Evolutionary conservation across 768 basidiomycete genomes (phyloP), one percentile per base, ranked within the genome.

Genomic region (Scleroderma bovista): DNA sequence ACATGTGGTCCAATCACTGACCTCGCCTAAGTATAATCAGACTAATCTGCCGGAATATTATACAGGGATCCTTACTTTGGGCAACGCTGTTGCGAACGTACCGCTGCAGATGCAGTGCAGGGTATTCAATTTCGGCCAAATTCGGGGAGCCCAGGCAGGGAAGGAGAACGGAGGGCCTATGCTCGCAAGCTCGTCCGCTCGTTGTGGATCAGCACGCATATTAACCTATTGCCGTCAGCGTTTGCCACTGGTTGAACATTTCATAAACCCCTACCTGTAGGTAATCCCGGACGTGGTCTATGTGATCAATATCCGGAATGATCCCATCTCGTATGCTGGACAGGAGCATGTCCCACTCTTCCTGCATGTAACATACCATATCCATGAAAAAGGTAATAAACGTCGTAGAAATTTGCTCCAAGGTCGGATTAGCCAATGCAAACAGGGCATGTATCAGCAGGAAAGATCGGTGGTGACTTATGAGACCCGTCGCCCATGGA

Each of bases 371-470:
- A 12, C 41, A 48, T 9, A 62, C 15, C 22, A 62, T 40, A 29
- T 48, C 56, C 2, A 55, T 12, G n/a, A 60, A 55, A 13, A 46
- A 13, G 3, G 53, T 50, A n/a, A 48, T 39, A 9, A 59, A 57
- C 1, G 47, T 20, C 16, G 43, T 16, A 1, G 2, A 1, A 20
- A 62, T 48, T 3, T 1, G 19, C 2, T n/a, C 15, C 12, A 64
- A 4, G 5, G 51, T 24, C 19, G 33, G 40, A 20, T 23, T 26
- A 6, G 43, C 34, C 9, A 63, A 50, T 44, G 53, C 55, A 44
- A 63, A 62, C 10, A 61, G 52, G 9, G 57, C 59, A n/a, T 61
- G 55, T 7, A 63, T 54, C 31, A 56, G 24, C 10, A 59, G 29
- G 33, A 59, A 63, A 3, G 61, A 52, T 3, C 53, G 55, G 32